Percentiles rank a stretch among this genome's conserved stretches.
phyloP scores from a whole-genome alignment of 208 protist species.

The Leishmania martiniquensis region DNA sequence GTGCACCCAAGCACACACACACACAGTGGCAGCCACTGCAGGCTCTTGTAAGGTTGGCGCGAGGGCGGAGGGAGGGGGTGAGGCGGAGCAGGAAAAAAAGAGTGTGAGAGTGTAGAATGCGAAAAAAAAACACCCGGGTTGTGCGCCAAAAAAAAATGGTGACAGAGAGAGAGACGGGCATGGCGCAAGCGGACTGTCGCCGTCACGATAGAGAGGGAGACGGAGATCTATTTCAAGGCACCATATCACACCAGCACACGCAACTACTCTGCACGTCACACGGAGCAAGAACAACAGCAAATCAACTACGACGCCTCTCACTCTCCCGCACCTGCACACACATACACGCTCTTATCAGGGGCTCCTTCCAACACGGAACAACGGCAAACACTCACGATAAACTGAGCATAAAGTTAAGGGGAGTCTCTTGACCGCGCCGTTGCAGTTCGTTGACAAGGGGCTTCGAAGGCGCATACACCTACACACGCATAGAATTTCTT shows the following conservation, averaged over 20 bases:
- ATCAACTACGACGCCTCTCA: neutral
- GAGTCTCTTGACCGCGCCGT: too few species aligned
- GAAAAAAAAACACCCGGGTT: too few species aligned
- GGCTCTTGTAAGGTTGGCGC: neutral
- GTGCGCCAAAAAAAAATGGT: too few species aligned
- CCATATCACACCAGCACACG: neutral
- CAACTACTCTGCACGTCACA: neutral
- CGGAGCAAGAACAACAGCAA: neutral
- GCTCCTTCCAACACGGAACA: neutral
- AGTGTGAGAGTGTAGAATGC: neutral
- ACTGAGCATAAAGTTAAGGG: neutral
- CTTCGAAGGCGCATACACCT: too few species aligned
- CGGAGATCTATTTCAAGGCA: neutral
- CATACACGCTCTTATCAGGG: neutral
- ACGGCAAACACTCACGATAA: neutral
- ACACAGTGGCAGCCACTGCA: neutral
- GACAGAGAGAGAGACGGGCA: too few species aligned
- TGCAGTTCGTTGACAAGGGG: too few species aligned
- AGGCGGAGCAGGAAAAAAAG: neutral
- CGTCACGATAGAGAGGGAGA: neutral
- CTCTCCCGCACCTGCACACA: too few species aligned
- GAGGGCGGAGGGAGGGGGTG: neutral
- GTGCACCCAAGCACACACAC: constrained; percentile 1
- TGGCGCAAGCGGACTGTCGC: too few species aligned
- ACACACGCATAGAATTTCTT: too few species aligned